Base-by-base conservation (phyloP, 2,329 filamentous ascomycete species). In the Thelonectria olida region DNA sequence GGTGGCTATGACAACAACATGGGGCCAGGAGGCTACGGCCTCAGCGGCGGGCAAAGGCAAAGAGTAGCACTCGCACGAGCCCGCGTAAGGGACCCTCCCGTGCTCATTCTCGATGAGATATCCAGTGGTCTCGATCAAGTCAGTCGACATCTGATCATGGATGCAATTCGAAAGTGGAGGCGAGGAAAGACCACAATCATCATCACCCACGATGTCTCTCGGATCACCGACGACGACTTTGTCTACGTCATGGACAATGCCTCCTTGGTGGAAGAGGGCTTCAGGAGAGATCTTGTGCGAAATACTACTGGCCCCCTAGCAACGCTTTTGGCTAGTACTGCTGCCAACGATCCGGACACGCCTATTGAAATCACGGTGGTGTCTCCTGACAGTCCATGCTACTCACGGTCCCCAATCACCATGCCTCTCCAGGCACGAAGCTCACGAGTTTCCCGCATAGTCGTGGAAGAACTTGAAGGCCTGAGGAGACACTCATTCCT, bases 11-110 rank as follows among this genome's bases (percentile, higher is more conserved):
- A 93, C 17, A 97, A 94, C 0, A 71, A 84, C 2, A 83, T 97
- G 7, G 92, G 92, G 1, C 75, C 82, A 0, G 87, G 88, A n/a
- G 92, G 91, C 0, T 85, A 85, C 31, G 83, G 86, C 3, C 80
- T 97, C 39, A 97, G 93, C 65, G 94, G 93, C 8, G 95, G 95
- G 0, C 93, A 98, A 76, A 89, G 84, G 61, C 94, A 97, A 75
- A 84, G 92, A 53, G 81, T 97, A 48, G 91, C 92, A 0, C 82
- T 98, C 31, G 93, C 94, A 1, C 84, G 94, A 65, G 92, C 93
- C 1, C 85, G 86, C 39, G 77, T 98, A 6, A 84, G 93, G 51
- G 86, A 97, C 71, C 88, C 93, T 0, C 87, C 92, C 0, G 85
- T 98, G 0, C 81, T 98, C 7, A 90, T 98, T 23, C 81, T 98